Evolutionary conservation across 805 yeast species (phyloP).

Genomic region (Starmera quercuum): DNA sequence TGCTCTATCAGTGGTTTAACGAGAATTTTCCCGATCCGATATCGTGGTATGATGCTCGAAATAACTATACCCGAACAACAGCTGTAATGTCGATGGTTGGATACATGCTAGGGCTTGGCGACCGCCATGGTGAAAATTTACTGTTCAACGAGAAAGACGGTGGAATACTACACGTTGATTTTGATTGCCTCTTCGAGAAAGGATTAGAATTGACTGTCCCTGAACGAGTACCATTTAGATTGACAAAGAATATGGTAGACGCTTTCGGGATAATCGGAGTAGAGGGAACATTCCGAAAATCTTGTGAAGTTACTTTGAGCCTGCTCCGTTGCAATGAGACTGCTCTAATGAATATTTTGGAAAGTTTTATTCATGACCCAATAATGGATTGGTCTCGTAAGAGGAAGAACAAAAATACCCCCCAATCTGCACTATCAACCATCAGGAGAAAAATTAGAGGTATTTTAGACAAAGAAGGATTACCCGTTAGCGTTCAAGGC

Average conservation of each 20-base stretch:
- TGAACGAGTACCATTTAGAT: slow-evolving; percentile 88
- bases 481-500: slow-evolving; percentile 85
- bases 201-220: slow-evolving; percentile 69
- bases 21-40: slow-evolving; percentile 87
- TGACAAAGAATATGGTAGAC: slow-evolving; percentile 82
- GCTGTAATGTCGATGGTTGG: slow-evolving; percentile 99
- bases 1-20: slow-evolving; percentile 79
- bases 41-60: slow-evolving; percentile 77
- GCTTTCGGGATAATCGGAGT: slow-evolving; percentile 84
- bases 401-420: slow-evolving; percentile 35
- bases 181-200: slow-evolving; percentile 92
- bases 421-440: slow-evolving; percentile 62
- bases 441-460: slow-evolving; percentile 81
- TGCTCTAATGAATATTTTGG: slow-evolving; percentile 81
- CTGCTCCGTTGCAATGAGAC: slow-evolving; percentile 74
- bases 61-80: slow-evolving; percentile 63
- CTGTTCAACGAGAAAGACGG: slow-evolving; percentile 69
- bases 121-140: slow-evolving; percentile 91
- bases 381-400: slow-evolving; percentile 66
- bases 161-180: slow-evolving; percentile 85
- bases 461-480: slow-evolving; percentile 68
- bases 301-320: slow-evolving; percentile 77
- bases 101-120: slow-evolving; percentile 88
- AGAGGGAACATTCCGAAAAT: slow-evolving; percentile 81
- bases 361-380: slow-evolving; percentile 89